Conservation (phyloP, 495 filamentous ascomycete species). For the Penicillium waksmanii region DNA sequence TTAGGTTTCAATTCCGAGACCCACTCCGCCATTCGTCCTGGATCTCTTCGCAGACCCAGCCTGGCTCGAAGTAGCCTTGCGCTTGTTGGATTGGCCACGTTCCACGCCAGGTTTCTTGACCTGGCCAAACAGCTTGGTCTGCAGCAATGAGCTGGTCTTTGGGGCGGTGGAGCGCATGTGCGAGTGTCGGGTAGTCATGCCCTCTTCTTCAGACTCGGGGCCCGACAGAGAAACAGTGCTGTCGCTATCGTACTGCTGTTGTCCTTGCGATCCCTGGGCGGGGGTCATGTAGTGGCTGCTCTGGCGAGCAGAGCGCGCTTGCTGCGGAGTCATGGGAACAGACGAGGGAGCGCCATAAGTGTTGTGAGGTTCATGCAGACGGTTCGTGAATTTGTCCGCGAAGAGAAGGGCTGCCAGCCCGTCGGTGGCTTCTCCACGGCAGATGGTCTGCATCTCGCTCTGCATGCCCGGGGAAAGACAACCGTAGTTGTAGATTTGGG, state of each 20-base stretch:
- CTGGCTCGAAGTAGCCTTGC: constrained; percentile 56
- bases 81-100: constrained; percentile 51
- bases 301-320: constrained; percentile 42
- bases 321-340: constrained; percentile 73
- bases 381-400: constrained; percentile 73
- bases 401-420: constrained; percentile 77
- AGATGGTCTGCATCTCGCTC: constrained; percentile 49
- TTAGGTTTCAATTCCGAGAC: constrained; percentile 64
- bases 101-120: constrained; percentile 61
- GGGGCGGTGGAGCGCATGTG: constrained; percentile 32
- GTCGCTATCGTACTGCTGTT: constrained; percentile 67
- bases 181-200: constrained; percentile 11
- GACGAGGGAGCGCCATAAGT: constrained; percentile 57
- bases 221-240: constrained; percentile 79
- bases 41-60: constrained; percentile 61
- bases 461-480: constrained; percentile 46
- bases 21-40: constrained; percentile 57
- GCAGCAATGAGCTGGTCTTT: constrained; percentile 51
- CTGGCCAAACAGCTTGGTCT: constrained; percentile 71
- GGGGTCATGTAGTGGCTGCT: constrained; percentile 59
- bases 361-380: constrained; percentile 34
- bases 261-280: constrained; percentile 54
- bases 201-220: constrained; percentile 67
- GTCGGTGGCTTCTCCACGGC: constrained; percentile 49
- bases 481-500: constrained; percentile 63